Evolutionary conservation across 2,329 filamentous ascomycete genomes (phyloP).

Genomic region (Xylariaceae sp.): DNA sequence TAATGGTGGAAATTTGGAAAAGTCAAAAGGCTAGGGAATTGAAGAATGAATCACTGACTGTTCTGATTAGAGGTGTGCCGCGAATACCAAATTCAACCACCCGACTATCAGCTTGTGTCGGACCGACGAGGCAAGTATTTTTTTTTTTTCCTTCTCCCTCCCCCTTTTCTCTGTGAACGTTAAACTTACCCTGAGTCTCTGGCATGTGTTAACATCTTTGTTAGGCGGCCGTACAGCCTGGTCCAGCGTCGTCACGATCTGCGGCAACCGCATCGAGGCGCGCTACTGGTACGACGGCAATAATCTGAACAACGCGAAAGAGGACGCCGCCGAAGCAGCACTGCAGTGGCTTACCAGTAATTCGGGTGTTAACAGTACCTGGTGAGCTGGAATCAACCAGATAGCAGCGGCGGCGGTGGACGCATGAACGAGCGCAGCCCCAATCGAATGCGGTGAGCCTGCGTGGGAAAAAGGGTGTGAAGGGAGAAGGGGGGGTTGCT

Average conservation of each 20-base stretch:
- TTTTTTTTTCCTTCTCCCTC: background rate
- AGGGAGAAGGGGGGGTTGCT: too few relatives aligned
- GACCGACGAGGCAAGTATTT: constrained; percentile 59
- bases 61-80: constrained; percentile 50
- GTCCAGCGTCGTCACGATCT: constrained; percentile 74
- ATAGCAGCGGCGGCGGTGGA: background rate
- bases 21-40: background rate
- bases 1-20: background rate
- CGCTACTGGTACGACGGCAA: constrained; percentile 90
- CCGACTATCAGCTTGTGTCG: constrained; percentile 65
- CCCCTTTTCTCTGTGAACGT: background rate
- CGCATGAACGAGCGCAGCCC: background rate
- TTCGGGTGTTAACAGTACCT: constrained; percentile 31
- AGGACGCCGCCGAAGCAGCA: constrained; percentile 85
- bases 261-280: constrained; percentile 59
- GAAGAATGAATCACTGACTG: constrained; percentile 12
- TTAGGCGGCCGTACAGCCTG: constrained; percentile 84
- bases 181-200: background rate
- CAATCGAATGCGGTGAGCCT: background rate
- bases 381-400: constrained; percentile 13
- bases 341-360: constrained; percentile 48
- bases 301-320: constrained; percentile 79
- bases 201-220: constrained; percentile 11
- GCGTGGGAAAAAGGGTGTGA: too few relatives aligned
- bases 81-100: constrained; percentile 46